These are phyloP conservation scores for Rhodotorula sp. DNA, from an alignment of 1,284 basidiomycete species.

Conservation along the genomic window DNA sequence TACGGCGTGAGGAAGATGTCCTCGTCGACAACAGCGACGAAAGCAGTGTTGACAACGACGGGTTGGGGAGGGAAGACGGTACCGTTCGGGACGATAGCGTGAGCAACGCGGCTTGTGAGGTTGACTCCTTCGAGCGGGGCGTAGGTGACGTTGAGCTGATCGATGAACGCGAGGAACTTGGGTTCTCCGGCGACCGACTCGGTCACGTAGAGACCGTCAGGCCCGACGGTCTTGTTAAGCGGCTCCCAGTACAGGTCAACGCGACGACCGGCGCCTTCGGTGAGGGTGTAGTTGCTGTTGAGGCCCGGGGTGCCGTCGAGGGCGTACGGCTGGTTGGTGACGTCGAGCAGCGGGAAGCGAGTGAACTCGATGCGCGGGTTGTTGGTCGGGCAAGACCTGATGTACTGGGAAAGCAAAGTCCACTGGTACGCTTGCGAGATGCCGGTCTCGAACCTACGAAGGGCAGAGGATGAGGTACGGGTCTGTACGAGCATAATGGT, in stretches of 20 bases:
- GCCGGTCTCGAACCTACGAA: conserved; percentile 52
- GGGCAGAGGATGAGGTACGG: too few relatives aligned
- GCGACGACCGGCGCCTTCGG: conserved; percentile 54
- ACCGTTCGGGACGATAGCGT: conserved; percentile 51
- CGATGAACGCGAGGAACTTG: conserved; percentile 59
- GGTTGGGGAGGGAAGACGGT: conserved; percentile 33
- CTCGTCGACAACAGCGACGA: conserved; percentile 59
- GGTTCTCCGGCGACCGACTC: conserved; percentile 54
- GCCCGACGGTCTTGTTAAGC: conserved; percentile 59
- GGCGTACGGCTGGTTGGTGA: conserved; percentile 50
- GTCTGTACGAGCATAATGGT: background rate
- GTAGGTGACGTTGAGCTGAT: conserved; percentile 64
- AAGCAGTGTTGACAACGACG: conserved; percentile 58
- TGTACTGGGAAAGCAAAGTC: conserved; percentile 62
- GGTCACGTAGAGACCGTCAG: conserved; percentile 59
- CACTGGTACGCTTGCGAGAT: conserved; percentile 64
- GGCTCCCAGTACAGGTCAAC: conserved; percentile 61
- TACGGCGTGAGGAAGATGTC: conserved; percentile 61
- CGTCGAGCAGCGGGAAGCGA: conserved; percentile 57
- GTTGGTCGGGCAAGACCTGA: conserved; percentile 58
- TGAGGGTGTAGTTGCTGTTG: conserved; percentile 56
- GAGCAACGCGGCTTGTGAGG: conserved; percentile 1
- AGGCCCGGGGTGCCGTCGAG: conserved; percentile 51
- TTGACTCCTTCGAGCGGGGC: conserved; percentile 9
- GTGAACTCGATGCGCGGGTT: conserved; percentile 23